A percentile compares a stretch with the other conserved stretches of the same genome.
These are phyloP conservation scores for Pestalotiopsis sp. DNA, from an alignment of 2,329 filamentous ascomycete species.

Conservation along the genomic window DNA sequence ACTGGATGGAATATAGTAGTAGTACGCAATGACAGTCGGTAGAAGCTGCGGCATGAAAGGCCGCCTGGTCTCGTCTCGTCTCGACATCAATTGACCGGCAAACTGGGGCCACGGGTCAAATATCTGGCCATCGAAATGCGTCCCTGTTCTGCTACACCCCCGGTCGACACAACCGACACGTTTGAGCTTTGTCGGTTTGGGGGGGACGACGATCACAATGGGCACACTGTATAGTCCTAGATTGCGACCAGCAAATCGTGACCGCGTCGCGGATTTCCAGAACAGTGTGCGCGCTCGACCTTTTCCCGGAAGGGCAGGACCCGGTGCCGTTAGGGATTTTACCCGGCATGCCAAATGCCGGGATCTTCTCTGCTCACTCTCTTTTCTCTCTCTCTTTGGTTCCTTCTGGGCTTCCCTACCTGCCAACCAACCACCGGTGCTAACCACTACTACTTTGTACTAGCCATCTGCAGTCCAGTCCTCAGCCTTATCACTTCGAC, in stretches of 20 bases:
- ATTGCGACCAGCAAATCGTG: not conserved
- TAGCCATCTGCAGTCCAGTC: not conserved
- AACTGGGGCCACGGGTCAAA: not conserved
- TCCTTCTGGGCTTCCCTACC: not conserved
- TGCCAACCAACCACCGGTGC: not conserved
- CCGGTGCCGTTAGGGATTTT: not conserved
- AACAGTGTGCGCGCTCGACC: not conserved
- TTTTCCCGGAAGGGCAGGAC: not conserved
- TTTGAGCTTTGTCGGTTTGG: not conserved
- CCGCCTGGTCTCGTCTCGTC: no score
- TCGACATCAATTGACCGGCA: not conserved
- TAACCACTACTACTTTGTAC: not conserved
- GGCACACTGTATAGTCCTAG: not conserved
- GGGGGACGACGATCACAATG: not conserved
- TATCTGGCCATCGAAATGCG: not conserved
- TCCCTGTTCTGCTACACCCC: not conserved
- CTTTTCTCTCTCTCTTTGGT: not conserved
- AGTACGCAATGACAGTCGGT: no score
- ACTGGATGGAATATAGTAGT: no score
- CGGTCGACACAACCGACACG: not conserved
- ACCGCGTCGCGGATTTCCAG: not conserved
- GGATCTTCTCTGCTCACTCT: not conserved
- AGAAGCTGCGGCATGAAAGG: no score
- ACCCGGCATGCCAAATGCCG: not conserved
- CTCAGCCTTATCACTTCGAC: slow-evolving; percentile 2